Evolutionary conservation across 108 stramenopile species (phyloP).

Genomic region (Licmophora abbreviata): DNA sequence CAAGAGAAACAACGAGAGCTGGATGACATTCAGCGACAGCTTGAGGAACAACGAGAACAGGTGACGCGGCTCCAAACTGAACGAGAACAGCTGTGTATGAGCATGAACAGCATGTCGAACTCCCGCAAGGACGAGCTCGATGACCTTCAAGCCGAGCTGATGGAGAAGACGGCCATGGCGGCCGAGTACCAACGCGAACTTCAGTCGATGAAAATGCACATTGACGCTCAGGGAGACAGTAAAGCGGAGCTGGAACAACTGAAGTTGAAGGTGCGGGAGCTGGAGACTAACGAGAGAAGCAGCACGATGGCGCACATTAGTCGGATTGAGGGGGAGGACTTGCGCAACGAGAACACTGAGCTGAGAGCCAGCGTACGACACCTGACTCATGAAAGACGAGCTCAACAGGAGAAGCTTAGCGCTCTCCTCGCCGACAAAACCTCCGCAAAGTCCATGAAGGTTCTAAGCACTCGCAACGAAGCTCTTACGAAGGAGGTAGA

Average conservation of each 20-base stretch:
- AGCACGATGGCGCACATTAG: background rate
- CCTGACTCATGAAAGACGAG: background rate
- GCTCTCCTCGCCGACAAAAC: background rate
- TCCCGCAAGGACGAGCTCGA: background rate
- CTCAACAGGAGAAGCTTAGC: background rate
- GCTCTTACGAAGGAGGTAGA: background rate
- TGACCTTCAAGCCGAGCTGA: background rate
- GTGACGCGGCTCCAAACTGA: background rate
- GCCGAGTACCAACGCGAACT: background rate
- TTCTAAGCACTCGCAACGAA: background rate
- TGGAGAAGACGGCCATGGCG: background rate
- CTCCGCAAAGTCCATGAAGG: background rate
- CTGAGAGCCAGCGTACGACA: background rate
- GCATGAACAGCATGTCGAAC: background rate
- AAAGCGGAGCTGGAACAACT: background rate
- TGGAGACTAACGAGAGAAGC: background rate
- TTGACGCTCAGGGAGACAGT: background rate
- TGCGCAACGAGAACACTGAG: background rate
- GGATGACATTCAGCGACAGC: background rate
- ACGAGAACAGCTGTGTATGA: background rate
- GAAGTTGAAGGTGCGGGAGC: background rate
- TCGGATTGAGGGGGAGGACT: background rate
- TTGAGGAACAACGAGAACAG: background rate
- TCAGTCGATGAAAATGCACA: background rate
- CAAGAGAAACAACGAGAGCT: background rate